These are phyloP conservation scores for Aspergillus sp. DNA, from an alignment of 2,329 filamentous ascomycete genomes.

Conservation along the genomic window DNA sequence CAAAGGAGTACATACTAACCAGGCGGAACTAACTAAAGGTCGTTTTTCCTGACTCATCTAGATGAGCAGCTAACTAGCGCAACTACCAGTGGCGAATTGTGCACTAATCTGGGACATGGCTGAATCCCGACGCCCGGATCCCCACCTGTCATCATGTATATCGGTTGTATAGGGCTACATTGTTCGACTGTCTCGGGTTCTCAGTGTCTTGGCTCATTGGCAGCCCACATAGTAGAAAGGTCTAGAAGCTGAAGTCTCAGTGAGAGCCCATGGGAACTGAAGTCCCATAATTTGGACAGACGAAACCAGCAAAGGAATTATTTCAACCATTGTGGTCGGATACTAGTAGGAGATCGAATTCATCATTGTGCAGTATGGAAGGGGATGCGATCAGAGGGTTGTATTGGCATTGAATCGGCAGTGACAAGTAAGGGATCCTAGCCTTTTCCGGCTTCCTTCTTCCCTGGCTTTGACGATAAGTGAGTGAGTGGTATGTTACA, in stretches of 20 bases:
- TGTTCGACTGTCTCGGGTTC: background rate
- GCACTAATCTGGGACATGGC: background rate
- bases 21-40: too few relatives aligned
- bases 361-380: background rate
- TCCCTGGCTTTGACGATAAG: background rate
- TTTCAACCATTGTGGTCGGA: too few relatives aligned
- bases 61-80: background rate
- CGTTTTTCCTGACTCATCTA: background rate
- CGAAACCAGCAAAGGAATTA: background rate
- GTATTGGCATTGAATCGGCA: background rate
- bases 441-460: background rate
- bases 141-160: background rate
- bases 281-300: too few relatives aligned
- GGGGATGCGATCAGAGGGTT: background rate
- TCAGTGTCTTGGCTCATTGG: background rate
- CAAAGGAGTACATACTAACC: background rate
- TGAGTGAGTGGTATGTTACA: background rate
- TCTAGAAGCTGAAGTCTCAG: background rate
- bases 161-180: background rate
- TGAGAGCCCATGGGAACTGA: background rate
- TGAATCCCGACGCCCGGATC: background rate
- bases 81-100: background rate
- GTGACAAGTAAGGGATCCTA: background rate
- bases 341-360: too few relatives aligned
- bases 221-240: background rate